phyloP scores from a whole-genome alignment of 805 yeast genomes.

The Myxozyma lipomycoides region DNA sequence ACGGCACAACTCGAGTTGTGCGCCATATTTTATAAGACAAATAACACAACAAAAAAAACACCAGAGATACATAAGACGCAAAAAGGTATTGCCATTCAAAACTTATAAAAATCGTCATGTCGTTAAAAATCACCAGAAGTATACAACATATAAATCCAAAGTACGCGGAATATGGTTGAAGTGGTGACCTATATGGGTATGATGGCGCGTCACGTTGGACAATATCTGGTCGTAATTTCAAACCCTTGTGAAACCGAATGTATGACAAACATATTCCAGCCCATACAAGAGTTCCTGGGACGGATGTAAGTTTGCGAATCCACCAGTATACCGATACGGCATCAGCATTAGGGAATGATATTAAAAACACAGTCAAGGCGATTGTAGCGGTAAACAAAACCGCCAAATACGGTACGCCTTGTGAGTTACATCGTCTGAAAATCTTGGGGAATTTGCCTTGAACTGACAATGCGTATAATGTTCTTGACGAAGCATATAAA shows the following conservation, averaged over 20 bases:
- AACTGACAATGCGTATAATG: conserved; percentile 61
- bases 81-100: conserved; percentile 62
- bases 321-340: conserved; percentile 28
- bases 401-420: conserved; percentile 77
- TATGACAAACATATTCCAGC: conserved; percentile 63
- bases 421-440: conserved; percentile 65
- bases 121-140: conserved; percentile 53
- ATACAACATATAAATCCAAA: conserved; percentile 56
- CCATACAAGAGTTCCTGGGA: conserved; percentile 75
- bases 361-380: conserved; percentile 35
- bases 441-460: conserved; percentile 62
- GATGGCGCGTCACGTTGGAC: conserved; percentile 57
- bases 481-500: conserved; percentile 67
- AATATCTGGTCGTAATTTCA: conserved; percentile 59
- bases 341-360: conserved; percentile 23
- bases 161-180: conserved; percentile 66
- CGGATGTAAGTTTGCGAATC: conserved; percentile 28
- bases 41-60: conserved; percentile 51
- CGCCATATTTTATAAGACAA: conserved; percentile 54
- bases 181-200: conserved; percentile 65
- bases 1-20: conserved; percentile 60
- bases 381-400: conserved; percentile 46
- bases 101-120: conserved; percentile 56
- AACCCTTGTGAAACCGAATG: conserved; percentile 60
- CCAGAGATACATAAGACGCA: conserved; percentile 59